Evolutionary conservation across 2,329 filamentous ascomycete species (phyloP), one percentile per base, ranked within the genome.

Genomic region (Byssochlamys sp.): DNA sequence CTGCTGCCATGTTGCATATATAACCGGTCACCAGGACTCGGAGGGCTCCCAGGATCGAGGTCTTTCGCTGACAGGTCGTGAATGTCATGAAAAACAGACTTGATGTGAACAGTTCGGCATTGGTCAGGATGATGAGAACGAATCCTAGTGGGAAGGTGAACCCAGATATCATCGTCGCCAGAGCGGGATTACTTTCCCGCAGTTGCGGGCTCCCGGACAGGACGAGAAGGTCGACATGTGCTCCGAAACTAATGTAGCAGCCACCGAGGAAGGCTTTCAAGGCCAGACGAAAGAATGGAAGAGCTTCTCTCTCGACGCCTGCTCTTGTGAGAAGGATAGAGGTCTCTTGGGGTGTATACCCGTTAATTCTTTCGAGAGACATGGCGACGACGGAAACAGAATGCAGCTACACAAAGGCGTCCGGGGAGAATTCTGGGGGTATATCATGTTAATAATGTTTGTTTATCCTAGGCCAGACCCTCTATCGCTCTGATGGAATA

Each of bases 231-330:
- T 55, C 33, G 27, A 50, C 31, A 14, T 55, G 39, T 11, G 4
- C 56, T 3, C 56, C 56, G 14, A 58, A 26, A 10, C 52, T 9
- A 27, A 58, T 58, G 26, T 55, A 58, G 45, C 33, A 53, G 12
- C 56, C 56, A 9, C 52, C 56, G 4, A 55, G 28, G 52, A 58
- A 58, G 35, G 33, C n/a, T 35, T 58, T 58, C 12, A 58, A 19
- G 28, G 54, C 35, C 25, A 55, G 28, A 7, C 49, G 26, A 4
- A 26, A n/a, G 24, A 45, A 55, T 3, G 52, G 39, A 31, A 58
- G 39, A 14, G 52, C 49, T 25, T 53, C 56, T 39, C 54, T 49
- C 24, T 45, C 50, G 24, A 45, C 31, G 14, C 51, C 55, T 11
- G 55, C 55, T 25, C 33, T 5, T 12, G 55, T 31, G 31, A 57